A percentile compares a stretch with the other conserved stretches of the same genome.
Evolutionary conservation across 352 stramenopile genomes (phyloP).

Genomic region (Pilasporangium apinafurcum): DNA sequence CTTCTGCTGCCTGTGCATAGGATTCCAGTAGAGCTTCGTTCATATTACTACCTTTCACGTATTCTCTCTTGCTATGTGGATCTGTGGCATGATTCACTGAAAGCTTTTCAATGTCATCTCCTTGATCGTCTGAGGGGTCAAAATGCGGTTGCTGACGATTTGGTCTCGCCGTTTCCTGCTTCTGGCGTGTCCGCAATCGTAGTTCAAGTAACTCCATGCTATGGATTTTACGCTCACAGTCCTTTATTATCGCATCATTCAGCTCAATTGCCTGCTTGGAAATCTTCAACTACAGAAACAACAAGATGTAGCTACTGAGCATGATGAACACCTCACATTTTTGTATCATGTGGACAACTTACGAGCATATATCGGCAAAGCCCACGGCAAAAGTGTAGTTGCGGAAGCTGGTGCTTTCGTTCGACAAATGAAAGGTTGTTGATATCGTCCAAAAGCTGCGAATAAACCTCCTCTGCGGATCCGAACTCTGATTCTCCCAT

Average conservation of each 20-base stretch:
- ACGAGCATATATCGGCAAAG: conserved; percentile 37
- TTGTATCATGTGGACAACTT: neutral
- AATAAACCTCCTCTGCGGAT: conserved; percentile 19
- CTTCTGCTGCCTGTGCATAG: conserved; percentile 1
- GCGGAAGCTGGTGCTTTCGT: conserved; percentile 10
- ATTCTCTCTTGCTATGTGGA: conserved; percentile 1
- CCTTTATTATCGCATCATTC: conserved; percentile 5
- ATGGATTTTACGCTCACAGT: conserved; percentile 15
- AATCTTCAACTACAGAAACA: conserved; percentile 8
- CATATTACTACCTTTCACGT: conserved; percentile 3
- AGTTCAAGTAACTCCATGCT: conserved; percentile 8
- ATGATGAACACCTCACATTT: neutral
- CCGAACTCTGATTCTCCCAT: conserved; percentile 20
- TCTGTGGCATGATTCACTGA: too few species aligned
- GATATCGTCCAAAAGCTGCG: conserved; percentile 15
- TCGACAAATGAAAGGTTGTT: conserved; percentile 9
- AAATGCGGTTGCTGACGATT: neutral
- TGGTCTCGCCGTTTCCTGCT: neutral
- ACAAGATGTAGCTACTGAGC: too few species aligned
- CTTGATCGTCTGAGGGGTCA: too few species aligned
- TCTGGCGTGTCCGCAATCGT: neutral
- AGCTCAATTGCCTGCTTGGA: conserved; percentile 12
- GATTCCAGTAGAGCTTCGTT: neutral
- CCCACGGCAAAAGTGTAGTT: conserved; percentile 31
- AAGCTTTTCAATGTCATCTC: too few species aligned